Percentiles rank a stretch among this genome's conserved stretches.
phyloP scores from a whole-genome alignment of 495 filamentous ascomycete species.

The Aspergillus saccharolyticus region DNA sequence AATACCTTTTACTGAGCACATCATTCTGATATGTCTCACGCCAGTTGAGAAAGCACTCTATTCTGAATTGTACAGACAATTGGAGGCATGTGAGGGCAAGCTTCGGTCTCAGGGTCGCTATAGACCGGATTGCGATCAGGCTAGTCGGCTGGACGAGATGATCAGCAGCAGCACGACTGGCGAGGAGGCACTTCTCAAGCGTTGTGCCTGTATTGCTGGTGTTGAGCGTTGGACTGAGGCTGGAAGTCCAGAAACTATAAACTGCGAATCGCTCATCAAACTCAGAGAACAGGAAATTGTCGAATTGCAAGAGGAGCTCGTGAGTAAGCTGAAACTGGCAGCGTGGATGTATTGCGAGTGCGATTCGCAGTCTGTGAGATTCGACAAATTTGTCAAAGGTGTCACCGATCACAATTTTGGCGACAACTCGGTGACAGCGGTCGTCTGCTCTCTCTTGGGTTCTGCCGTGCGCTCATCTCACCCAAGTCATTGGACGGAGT shows the following conservation, averaged over 20 bases:
- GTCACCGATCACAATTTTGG: slow-evolving; percentile 24
- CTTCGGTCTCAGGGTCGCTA: slow-evolving; percentile 27
- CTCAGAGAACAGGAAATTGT: slow-evolving; percentile 27
- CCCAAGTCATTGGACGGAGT: slow-evolving; percentile 23
- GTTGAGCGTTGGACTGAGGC: slow-evolving; percentile 8
- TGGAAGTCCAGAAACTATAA: slow-evolving; percentile 15
- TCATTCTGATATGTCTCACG: slow-evolving; percentile 33
- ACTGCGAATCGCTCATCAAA: slow-evolving; percentile 18
- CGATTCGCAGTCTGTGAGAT: slow-evolving; percentile 14
- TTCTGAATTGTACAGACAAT: slow-evolving; percentile 39
- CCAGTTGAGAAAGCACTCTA: slow-evolving; percentile 44
- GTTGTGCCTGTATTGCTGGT: slow-evolving; percentile 31
- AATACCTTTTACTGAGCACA: slow-evolving; percentile 35
- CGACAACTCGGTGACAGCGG: slow-evolving; percentile 18
- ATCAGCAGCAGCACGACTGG: slow-evolving; percentile 35
- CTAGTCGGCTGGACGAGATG: slow-evolving; percentile 38
- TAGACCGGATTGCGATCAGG: slow-evolving; percentile 34
- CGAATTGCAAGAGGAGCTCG: slow-evolving; percentile 27
- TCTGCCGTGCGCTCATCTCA: slow-evolving; percentile 7
- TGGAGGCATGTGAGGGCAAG: slow-evolving; percentile 40
- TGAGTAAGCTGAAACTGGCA: slow-evolving; percentile 22
- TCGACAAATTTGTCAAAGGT: slow-evolving; percentile 22
- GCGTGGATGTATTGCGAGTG: slow-evolving; percentile 30
- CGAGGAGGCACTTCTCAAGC: slow-evolving; percentile 46
- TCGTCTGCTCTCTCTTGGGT: slow-evolving; percentile 15